These are phyloP conservation scores for Rhizopus microsporus DNA, from an alignment of 371 early-diverging fungal genomes.

Conservation along the genomic window DNA sequence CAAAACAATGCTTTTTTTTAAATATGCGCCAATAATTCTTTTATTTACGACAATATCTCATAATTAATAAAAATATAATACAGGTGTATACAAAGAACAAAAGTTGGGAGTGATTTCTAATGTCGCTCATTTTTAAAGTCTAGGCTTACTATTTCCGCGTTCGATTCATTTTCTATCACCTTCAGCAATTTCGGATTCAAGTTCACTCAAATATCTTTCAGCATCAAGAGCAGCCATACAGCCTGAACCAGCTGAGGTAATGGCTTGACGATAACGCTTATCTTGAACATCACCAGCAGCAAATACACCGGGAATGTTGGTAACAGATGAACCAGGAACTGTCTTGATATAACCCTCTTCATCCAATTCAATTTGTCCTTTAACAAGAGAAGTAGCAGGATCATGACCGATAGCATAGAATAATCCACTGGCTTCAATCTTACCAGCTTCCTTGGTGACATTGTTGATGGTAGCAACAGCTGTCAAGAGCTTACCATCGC, in stretches of 20 bases:
- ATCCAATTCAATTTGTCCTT: constrained; percentile 76
- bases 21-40: too few relatives aligned
- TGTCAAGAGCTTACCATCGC: constrained; percentile 78
- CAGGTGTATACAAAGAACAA: constrained; percentile 2
- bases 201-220: constrained; percentile 78
- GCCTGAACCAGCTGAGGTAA: constrained; percentile 76
- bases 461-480: constrained; percentile 75
- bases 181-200: constrained; percentile 36
- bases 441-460: constrained; percentile 62
- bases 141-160: background rate
- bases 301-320: constrained; percentile 91
- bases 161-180: constrained; percentile 1
- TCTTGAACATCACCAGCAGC: constrained; percentile 99
- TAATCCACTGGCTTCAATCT: constrained; percentile 84
- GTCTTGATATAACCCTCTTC: constrained; percentile 90
- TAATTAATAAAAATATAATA: constrained; percentile 1
- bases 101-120: constrained; percentile 1
- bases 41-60: too few relatives aligned
- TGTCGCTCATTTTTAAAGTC: background rate
- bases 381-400: constrained; percentile 86
- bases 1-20: too few relatives aligned
- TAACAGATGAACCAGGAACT: constrained; percentile 79
- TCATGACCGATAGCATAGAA: constrained; percentile 99
- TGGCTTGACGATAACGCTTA: constrained; percentile 87
- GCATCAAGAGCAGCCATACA: constrained; percentile 97